Conservation (phyloP, 345 rosid genomes). For the Ailanthus altissimus region DNA sequence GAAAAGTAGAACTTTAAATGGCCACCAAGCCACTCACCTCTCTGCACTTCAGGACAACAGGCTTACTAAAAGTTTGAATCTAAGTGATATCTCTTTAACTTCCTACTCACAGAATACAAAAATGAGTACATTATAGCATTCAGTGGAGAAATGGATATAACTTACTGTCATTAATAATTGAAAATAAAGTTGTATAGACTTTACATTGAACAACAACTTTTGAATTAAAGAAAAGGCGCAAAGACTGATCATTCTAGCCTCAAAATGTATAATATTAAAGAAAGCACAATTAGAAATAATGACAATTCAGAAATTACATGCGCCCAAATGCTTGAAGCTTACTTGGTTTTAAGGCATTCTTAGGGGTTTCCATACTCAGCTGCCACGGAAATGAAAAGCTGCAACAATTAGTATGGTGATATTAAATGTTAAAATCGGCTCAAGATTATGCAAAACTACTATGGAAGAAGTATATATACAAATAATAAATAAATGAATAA, state of each 20-base stretch:
- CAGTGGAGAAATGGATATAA: not conserved
- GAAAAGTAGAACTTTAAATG: not conserved
- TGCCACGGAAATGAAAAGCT: conserved; percentile 83
- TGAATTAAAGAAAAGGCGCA: not conserved
- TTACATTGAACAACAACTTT: not conserved
- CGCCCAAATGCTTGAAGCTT: not conserved
- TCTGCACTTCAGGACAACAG: conserved; percentile 73
- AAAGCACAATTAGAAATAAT: not conserved
- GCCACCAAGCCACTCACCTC: conserved; percentile 59
- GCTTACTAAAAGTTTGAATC: conserved; percentile 57
- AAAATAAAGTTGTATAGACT: not conserved
- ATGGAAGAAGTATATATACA: not conserved
- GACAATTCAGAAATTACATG: not conserved
- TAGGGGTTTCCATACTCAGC: conserved; percentile 85
- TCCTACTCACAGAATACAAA: conserved; percentile 56
- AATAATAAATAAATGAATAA: not conserved
- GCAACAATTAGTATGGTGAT: conserved; percentile 23
- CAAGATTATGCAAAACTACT: not conserved
- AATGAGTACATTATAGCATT: conserved; percentile 23
- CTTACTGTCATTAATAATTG: not conserved
- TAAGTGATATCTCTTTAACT: conserved; percentile 68
- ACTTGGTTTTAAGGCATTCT: conserved; percentile 90
- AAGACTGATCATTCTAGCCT: conserved; percentile 2
- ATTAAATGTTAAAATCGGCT: not conserved
- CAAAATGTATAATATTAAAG: not conserved